These are phyloP conservation scores for Fusarium sp. DNA, from an alignment of 2,329 filamentous ascomycete species.

Conservation along the genomic window DNA sequence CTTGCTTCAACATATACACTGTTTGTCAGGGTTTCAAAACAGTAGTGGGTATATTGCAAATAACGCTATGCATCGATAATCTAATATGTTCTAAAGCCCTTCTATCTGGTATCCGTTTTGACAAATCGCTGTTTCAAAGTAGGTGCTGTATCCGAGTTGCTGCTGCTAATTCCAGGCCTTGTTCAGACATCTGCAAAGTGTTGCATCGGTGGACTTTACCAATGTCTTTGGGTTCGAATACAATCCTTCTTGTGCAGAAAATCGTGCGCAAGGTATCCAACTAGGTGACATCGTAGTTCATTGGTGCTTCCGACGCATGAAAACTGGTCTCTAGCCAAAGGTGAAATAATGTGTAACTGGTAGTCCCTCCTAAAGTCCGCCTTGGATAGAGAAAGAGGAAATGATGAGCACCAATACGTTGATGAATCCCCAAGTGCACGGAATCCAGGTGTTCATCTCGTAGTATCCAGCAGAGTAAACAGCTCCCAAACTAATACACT, in stretches of 20 bases:
- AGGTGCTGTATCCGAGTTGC: not conserved
- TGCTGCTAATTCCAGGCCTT: not conserved
- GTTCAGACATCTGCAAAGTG: not conserved
- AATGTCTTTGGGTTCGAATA: not conserved
- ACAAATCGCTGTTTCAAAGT: not conserved
- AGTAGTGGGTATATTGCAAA: slow-evolving; percentile 15
- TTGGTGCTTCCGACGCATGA: not conserved
- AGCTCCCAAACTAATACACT: slow-evolving; percentile 72
- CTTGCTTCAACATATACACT: not conserved
- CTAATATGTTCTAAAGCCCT: not conserved
- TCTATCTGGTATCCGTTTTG: not conserved
- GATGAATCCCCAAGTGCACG: slow-evolving; percentile 87
- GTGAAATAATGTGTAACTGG: not conserved
- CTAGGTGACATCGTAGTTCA: not conserved
- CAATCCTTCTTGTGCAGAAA: not conserved
- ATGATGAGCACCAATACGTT: slow-evolving; percentile 86
- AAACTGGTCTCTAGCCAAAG: not conserved
- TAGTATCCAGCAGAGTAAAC: slow-evolving; percentile 87
- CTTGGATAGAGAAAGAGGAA: slow-evolving; percentile 93
- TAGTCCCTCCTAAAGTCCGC: slow-evolving; percentile 72
- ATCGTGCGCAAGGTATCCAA: not conserved
- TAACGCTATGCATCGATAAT: not conserved
- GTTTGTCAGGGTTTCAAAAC: not conserved
- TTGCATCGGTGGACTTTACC: not conserved
- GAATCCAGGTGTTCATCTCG: slow-evolving; percentile 94